Evolutionary conservation across 106 monocot genomes (phyloP).

Genomic region (Dioscorea zingiberensis): DNA sequence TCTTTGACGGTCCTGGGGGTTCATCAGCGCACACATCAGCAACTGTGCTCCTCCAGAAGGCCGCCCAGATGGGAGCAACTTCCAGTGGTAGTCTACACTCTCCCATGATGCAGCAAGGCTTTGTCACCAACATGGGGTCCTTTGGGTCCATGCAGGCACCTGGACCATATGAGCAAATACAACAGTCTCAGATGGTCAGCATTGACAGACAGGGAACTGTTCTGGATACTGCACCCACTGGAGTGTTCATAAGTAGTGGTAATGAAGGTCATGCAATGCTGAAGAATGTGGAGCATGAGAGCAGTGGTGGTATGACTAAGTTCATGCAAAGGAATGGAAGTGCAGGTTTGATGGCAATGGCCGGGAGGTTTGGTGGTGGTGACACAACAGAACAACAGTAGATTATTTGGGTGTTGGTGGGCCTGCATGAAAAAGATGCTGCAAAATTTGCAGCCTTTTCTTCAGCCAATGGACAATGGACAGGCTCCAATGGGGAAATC

Average conservation of each 20-base stretch:
- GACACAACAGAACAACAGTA: neutral
- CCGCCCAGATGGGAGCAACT: constrained; percentile 37
- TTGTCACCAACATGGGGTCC: neutral
- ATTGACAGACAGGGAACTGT: neutral
- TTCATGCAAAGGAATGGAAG: no score
- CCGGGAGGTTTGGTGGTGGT: neutral
- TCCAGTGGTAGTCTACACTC: neutral
- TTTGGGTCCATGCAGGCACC: neutral
- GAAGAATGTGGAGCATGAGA: no score
- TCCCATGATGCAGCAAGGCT: neutral
- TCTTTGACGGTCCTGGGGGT: neutral
- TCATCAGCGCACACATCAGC: constrained; percentile 31
- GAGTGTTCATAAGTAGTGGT: no score
- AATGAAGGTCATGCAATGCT: neutral
- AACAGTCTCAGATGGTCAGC: no score
- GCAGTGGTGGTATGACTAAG: no score
- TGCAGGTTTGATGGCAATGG: no score
- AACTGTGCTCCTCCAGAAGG: constrained; percentile 52
- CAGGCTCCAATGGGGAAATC: neutral
- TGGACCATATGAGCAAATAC: no score
- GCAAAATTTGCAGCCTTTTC: neutral
- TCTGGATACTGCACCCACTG: no score
- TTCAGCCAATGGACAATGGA: neutral
- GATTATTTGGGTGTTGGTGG: constrained; percentile 16
- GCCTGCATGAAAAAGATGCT: neutral